Percentiles rank a stretch among this genome's conserved stretches.
Conservation (phyloP, 2,329 filamentous ascomycete genomes). For the Purpureocillium lavendulum region DNA sequence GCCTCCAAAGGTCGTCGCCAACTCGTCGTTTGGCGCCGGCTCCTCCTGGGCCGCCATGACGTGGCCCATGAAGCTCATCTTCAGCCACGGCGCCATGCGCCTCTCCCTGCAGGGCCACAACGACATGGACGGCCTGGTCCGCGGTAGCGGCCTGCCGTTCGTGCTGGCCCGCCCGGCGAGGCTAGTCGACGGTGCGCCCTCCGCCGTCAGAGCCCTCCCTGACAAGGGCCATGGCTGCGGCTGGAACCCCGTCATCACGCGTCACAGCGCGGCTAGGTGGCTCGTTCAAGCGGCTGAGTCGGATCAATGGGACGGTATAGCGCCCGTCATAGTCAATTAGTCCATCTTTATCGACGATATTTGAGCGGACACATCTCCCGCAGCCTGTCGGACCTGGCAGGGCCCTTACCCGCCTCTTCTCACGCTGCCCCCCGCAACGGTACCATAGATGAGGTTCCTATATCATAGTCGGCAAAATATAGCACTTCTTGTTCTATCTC, state of each 20-base stretch:
- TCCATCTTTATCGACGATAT: not conserved
- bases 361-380: too few species aligned
- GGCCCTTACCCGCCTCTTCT: too few species aligned
- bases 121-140: conserved; percentile 32
- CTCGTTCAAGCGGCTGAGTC: conserved; percentile 33
- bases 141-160: conserved; percentile 16
- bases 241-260: conserved; percentile 27
- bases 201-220: conserved; percentile 27
- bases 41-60: conserved; percentile 32
- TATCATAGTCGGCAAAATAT: too few species aligned
- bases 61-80: conserved; percentile 31
- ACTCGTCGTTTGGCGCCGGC: conserved; percentile 27
- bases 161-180: conserved; percentile 37
- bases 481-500: too few species aligned
- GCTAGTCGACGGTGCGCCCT: conserved; percentile 28
- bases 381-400: too few species aligned
- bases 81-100: conserved; percentile 35
- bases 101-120: conserved; percentile 39
- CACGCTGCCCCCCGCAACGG: too few species aligned
- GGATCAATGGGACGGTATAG: conserved; percentile 29
- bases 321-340: conserved; percentile 38
- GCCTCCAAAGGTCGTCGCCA: too few species aligned
- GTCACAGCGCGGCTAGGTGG: conserved; percentile 34
- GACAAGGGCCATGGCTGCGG: conserved; percentile 32
- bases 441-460: too few species aligned